These are phyloP conservation scores for Cladosporium phlei DNA, from an alignment of 2,329 filamentous ascomycete species.

Conservation along the genomic window DNA sequence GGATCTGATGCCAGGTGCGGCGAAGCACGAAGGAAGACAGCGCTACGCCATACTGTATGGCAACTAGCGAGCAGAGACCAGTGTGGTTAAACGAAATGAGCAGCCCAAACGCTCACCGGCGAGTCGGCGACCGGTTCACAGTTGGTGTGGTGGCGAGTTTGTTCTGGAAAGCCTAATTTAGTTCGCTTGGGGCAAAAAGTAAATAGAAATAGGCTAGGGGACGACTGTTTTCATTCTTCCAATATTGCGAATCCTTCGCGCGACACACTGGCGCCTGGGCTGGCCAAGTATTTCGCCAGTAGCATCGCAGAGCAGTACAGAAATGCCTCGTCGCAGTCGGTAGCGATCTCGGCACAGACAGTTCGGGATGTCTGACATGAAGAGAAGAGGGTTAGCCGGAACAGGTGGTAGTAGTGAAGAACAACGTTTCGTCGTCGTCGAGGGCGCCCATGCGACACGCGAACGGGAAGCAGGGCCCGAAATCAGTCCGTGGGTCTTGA, in stretches of 20 bases:
- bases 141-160: constrained; percentile 8
- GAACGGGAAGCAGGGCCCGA: too few species aligned
- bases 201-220: constrained; percentile 1
- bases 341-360: too few species aligned
- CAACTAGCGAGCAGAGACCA: constrained; percentile 2
- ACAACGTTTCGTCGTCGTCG: too few species aligned
- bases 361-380: constrained; percentile 1
- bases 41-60: constrained; percentile 8
- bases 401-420: too few species aligned
- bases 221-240: too few species aligned
- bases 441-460: too few species aligned
- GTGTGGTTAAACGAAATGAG: constrained; percentile 10
- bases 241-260: constrained; percentile 1
- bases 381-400: constrained; percentile 2
- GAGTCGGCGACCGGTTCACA: neutral
- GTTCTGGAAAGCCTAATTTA: constrained; percentile 9
- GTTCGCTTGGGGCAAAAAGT: constrained; percentile 10
- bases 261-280: neutral
- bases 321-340: too few species aligned
- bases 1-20: neutral
- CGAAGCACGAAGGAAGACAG: neutral
- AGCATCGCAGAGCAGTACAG: too few species aligned
- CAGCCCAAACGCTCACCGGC: too few species aligned
- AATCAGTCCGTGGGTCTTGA: neutral
- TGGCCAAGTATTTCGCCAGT: too few species aligned